Conservation (phyloP, 768 basidiomycete genomes). For the Boletus rubescentipes region DNA sequence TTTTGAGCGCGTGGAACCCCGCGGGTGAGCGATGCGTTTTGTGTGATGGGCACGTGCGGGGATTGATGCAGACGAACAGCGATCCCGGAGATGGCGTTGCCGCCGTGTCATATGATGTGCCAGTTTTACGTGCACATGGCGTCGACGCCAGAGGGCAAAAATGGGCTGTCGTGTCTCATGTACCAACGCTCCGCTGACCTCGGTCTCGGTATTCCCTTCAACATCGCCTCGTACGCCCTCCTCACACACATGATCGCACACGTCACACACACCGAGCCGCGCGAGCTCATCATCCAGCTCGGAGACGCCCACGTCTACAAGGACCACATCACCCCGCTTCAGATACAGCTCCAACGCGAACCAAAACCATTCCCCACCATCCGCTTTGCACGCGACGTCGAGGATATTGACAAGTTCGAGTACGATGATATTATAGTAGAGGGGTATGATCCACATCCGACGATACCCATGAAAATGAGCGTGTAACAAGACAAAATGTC, state of each 20-base stretch:
- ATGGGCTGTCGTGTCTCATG: conserved; percentile 90
- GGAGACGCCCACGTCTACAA: conserved; percentile 97
- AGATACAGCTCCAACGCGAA: conserved; percentile 73
- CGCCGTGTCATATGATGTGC: conserved; percentile 98
- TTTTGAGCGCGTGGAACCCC: conserved; percentile 97
- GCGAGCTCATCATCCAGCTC: conserved; percentile 92
- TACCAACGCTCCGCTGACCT: conserved; percentile 97
- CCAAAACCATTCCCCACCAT: conserved; percentile 85
- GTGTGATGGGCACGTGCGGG: background rate
- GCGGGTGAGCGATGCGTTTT: conserved; percentile 56
- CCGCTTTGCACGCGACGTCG: conserved; percentile 63
- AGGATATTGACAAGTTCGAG: conserved; percentile 77
- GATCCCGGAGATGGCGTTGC: conserved; percentile 92
- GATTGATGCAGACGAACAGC: conserved; percentile 46
- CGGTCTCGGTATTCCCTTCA: conserved; percentile 97
- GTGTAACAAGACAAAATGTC: conserved; percentile 42
- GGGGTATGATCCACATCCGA: conserved; percentile 80
- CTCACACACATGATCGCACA: conserved; percentile 98
- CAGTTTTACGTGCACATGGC: conserved; percentile 98
- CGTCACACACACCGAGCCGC: conserved; percentile 80
- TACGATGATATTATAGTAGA: conserved; percentile 83
- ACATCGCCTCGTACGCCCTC: conserved; percentile 97
- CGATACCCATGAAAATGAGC: conserved; percentile 96
- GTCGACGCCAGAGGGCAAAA: conserved; percentile 46
- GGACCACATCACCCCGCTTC: conserved; percentile 87